phyloP scores from a whole-genome alignment of 371 early-diverging fungal species.

The Apophysomyces trapeziformis region DNA sequence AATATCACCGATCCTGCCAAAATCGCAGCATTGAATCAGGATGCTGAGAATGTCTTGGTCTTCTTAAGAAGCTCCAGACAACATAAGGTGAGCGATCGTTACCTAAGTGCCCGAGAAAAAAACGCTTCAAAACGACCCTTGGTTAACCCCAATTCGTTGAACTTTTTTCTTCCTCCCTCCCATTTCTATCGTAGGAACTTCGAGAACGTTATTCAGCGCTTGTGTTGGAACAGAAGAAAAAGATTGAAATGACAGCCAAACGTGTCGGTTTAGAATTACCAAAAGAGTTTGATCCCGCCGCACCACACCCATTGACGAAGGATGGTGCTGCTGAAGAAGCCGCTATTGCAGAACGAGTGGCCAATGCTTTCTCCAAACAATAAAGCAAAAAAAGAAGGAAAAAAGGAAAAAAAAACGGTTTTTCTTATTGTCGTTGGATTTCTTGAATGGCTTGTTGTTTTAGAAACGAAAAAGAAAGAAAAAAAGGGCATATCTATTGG shows the following conservation, averaged over 20 bases:
- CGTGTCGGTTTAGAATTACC: conserved; percentile 54
- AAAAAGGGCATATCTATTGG: neutral
- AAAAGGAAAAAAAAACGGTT: too few relatives aligned
- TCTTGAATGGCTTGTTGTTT: neutral
- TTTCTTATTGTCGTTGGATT: too few relatives aligned
- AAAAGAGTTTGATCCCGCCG: conserved; percentile 40
- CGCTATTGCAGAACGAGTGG: neutral
- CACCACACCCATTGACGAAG: conserved; percentile 4
- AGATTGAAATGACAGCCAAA: conserved; percentile 50
- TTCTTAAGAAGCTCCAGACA: conserved; percentile 47
- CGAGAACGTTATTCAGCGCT: conserved; percentile 48
- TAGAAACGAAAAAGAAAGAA: neutral
- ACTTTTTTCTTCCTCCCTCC: too few relatives aligned
- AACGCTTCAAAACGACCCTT: neutral
- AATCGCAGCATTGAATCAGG: conserved; percentile 33
- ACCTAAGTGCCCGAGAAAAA: neutral
- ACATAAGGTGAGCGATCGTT: conserved; percentile 39
- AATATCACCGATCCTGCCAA: conserved; percentile 36
- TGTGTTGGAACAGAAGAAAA: conserved; percentile 53
- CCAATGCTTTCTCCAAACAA: conserved; percentile 2
- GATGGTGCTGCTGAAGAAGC: neutral
- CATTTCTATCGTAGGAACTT: conserved; percentile 26
- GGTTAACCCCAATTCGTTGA: too few relatives aligned
- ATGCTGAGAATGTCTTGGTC: conserved; percentile 48
- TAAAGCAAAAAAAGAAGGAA: neutral